These are phyloP conservation scores for Jamesozyma jinghongensis DNA, from an alignment of 805 yeast species.

Conservation along the genomic window DNA sequence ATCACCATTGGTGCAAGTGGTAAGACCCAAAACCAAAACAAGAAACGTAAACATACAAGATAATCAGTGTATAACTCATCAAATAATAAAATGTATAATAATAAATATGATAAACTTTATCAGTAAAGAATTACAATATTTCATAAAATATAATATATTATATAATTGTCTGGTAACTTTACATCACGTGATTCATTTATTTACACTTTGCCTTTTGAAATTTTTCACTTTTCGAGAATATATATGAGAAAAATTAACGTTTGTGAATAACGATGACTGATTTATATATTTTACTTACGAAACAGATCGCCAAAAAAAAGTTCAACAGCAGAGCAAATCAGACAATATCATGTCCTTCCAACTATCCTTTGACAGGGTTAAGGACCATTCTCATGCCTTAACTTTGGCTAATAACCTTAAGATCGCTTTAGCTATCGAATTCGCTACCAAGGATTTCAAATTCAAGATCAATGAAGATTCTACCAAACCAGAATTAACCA, in stretches of 20 bases:
- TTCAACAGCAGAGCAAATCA: no score
- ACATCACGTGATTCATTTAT: background rate
- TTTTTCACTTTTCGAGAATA: background rate
- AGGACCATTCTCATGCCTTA: constrained; percentile 14
- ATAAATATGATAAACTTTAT: background rate
- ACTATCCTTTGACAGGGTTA: constrained; percentile 24
- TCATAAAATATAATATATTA: no score
- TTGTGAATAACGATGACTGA: background rate
- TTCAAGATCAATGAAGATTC: constrained; percentile 15
- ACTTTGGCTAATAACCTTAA: constrained; percentile 27
- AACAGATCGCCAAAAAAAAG: no score
- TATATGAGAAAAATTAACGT: background rate
- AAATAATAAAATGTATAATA: background rate
- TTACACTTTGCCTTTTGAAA: background rate
- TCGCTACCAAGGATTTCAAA: constrained; percentile 19
- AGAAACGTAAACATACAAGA: constrained; percentile 5
- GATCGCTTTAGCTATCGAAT: constrained; percentile 25
- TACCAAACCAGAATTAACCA: constrained; percentile 22
- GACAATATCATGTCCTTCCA: constrained; percentile 12
- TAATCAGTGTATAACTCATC: background rate
- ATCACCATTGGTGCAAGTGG: constrained; percentile 93
- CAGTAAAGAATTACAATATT: no score
- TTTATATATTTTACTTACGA: no score
- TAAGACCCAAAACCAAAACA: constrained; percentile 34
- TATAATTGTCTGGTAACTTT: no score